phyloP scores from a whole-genome alignment of 2,329 filamentous ascomycete genomes.

The Scolecobasidium constrictum region DNA sequence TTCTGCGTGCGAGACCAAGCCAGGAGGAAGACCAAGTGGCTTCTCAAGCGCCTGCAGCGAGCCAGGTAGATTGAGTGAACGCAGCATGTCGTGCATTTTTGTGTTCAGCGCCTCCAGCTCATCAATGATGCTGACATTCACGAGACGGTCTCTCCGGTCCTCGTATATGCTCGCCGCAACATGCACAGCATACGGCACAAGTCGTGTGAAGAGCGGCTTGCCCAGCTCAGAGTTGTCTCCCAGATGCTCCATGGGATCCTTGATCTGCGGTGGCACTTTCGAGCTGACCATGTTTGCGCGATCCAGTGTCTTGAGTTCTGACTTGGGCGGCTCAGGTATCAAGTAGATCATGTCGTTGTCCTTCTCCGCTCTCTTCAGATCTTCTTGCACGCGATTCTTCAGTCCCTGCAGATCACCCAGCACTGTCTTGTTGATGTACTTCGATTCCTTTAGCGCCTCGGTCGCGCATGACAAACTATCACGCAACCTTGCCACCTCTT shows the following conservation, averaged over 20 bases:
- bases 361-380: slow-evolving; percentile 84
- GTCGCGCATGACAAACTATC: slow-evolving; percentile 76
- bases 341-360: slow-evolving; percentile 96
- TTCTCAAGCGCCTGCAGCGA: slow-evolving; percentile 92
- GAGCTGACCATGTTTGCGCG: slow-evolving; percentile 80
- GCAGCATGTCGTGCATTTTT: slow-evolving; percentile 65
- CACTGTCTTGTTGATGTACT: slow-evolving; percentile 72
- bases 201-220: slow-evolving; percentile 72
- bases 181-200: slow-evolving; percentile 93
- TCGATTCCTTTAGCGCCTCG: slow-evolving; percentile 75
- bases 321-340: slow-evolving; percentile 72
- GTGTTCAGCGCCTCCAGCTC: slow-evolving; percentile 74
- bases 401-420: slow-evolving; percentile 71
- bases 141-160: slow-evolving; percentile 77
- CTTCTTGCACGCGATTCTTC: slow-evolving; percentile 73
- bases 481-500: slow-evolving; percentile 78
- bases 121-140: slow-evolving; percentile 78
- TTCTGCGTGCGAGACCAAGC: slow-evolving; percentile 78
- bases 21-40: slow-evolving; percentile 78
- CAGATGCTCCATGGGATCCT: slow-evolving; percentile 67
- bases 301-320: slow-evolving; percentile 75
- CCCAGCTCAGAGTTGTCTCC: slow-evolving; percentile 75
- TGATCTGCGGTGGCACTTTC: slow-evolving; percentile 70
- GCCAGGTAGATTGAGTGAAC: slow-evolving; percentile 78
- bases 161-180: slow-evolving; percentile 92